Conservation (phyloP, 2,329 filamentous ascomycete genomes). For the Amauroascus niger region DNA sequence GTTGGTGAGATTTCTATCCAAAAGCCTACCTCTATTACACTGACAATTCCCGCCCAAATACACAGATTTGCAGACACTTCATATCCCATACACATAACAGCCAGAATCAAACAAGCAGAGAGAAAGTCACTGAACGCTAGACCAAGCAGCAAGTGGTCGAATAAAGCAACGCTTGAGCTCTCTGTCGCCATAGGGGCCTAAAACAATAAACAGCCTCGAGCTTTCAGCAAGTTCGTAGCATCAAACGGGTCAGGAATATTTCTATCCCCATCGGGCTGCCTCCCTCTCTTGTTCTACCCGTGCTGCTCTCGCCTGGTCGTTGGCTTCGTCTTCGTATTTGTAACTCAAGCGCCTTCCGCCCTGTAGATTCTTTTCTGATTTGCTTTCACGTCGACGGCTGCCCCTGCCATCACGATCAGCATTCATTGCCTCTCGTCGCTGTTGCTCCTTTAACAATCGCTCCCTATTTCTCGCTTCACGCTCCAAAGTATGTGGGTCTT, state of each 20-base stretch:
- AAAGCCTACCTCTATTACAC: too few species aligned
- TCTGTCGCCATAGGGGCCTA: too few species aligned
- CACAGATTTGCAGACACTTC: too few species aligned
- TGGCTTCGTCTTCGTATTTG: conserved; percentile 42
- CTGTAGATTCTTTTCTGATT: conserved; percentile 24
- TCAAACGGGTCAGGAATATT: too few species aligned
- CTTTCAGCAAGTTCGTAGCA: too few species aligned
- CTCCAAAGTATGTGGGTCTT: conserved; percentile 66
- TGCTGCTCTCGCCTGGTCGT: conserved; percentile 27
- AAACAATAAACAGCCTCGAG: too few species aligned
- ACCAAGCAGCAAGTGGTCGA: too few species aligned
- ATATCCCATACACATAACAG: too few species aligned
- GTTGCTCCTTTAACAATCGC: conserved; percentile 54
- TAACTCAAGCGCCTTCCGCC: conserved; percentile 37
- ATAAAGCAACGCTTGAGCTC: too few species aligned
- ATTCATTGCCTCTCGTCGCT: conserved; percentile 48
- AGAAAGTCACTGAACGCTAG: too few species aligned
- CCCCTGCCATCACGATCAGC: conserved; percentile 25
- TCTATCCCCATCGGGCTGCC: conserved; percentile 26
- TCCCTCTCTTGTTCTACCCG: conserved; percentile 35
- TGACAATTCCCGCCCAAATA: too few species aligned
- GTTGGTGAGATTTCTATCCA: background rate
- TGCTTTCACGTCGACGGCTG: conserved; percentile 28
- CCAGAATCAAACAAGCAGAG: too few species aligned
- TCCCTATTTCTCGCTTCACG: conserved; percentile 59